Conservation (phyloP, 345 rosid species). For the Linum tenue region DNA sequence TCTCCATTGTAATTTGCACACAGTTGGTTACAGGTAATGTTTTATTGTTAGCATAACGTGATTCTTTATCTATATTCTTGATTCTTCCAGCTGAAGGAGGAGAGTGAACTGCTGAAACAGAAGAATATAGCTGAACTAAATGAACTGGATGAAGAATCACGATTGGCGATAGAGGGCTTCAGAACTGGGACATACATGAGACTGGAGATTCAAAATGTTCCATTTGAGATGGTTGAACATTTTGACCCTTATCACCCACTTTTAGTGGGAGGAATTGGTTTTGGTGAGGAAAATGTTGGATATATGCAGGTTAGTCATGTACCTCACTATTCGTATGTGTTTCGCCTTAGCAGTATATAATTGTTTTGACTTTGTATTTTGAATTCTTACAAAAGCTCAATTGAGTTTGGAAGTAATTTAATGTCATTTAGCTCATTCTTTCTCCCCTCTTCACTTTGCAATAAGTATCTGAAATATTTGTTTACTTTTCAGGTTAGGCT, state of each 20-base stretch:
- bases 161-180: constrained; percentile 81
- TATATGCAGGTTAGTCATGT: constrained; percentile 76
- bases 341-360: no score
- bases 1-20: neutral
- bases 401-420: neutral
- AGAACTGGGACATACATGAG: constrained; percentile 72
- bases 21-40: constrained; percentile 8
- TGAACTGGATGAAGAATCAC: constrained; percentile 68
- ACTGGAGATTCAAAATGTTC: constrained; percentile 82
- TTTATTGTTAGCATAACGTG: neutral
- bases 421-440: neutral
- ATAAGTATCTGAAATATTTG: neutral
- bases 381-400: neutral
- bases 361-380: no score
- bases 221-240: constrained; percentile 86
- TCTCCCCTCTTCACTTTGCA: neutral
- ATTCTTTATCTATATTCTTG: constrained; percentile 7
- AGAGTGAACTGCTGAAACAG: constrained; percentile 68
- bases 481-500: constrained; percentile 50
- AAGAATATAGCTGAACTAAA: constrained; percentile 66
- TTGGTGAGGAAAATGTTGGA: constrained; percentile 82
- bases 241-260: constrained; percentile 87
- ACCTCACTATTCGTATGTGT: neutral
- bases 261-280: constrained; percentile 79
- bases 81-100: constrained; percentile 69